Base-by-base conservation (phyloP, 345 rosid species). In the Atalantia buxifolia region DNA sequence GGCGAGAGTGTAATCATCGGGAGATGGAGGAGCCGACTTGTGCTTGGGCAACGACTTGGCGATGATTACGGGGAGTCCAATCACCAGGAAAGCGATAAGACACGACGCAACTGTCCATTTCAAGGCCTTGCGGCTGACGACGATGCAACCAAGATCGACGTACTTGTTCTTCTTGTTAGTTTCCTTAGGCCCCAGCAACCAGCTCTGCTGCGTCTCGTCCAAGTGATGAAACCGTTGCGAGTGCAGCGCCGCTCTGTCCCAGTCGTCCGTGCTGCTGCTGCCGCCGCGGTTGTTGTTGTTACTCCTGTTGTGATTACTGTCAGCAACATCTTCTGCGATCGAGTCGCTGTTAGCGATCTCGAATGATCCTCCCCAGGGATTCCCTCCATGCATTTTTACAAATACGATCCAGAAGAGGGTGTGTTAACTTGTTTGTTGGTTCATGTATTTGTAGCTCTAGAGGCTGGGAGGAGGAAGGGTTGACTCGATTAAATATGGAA, bases 171-270 rank as follows among this genome's bases (percentile, higher is more conserved):
- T 89, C 86, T 83, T 89, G 5, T 45, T 45, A 45, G 50, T 45
- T 3, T 86, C 85, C 24, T 83, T 82, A 0, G 89, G 86, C 30
- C 88, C 91, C 36, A 92, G 77, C 25, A 94, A 83, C 98, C 97
- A 94, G 76, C 97, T 88, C 85, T 91, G 97, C 38, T 94, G 97
- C 4, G 97, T 94, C 74, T 92, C 96, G 61, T 92, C 94, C 9
- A 91, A 82, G 42, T 85, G 83, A 30, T 80, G 65, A 0, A 76
- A 72, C 1, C 71, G 83, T 42, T 82, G 89, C 5, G 82, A 69
- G 0, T 83, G 88, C 18, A 89, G 50, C 18, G 18, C 50, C 50
- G 50, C 50, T 13, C 50, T 45, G 50, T 45, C 50, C 50, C 50
- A 45, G 50, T 45, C 50, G 50, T 13, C 50, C 50, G 5, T 45